These are phyloP conservation scores for Trametes villosa DNA, from an alignment of 768 basidiomycete species.

Conservation along the genomic window DNA sequence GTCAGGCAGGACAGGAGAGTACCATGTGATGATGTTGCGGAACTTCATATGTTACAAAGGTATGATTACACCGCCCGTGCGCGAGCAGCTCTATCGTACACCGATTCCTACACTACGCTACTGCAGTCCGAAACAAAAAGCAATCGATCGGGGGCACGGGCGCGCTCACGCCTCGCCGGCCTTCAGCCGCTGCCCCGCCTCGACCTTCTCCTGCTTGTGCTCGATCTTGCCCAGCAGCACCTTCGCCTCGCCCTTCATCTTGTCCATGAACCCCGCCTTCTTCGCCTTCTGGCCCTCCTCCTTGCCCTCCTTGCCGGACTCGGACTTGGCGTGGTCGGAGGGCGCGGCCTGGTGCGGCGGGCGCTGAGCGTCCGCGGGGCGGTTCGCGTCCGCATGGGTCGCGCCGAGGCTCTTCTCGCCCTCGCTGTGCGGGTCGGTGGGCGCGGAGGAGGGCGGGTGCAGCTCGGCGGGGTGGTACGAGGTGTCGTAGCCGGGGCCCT, in stretches of 20 bases:
- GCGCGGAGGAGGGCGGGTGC: slow-evolving; percentile 19
- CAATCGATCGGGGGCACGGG: neutral
- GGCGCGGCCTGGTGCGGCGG: slow-evolving; percentile 1
- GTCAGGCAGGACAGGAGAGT: no score
- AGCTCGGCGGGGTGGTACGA: slow-evolving; percentile 34
- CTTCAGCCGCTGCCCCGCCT: slow-evolving; percentile 33
- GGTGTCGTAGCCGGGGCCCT: slow-evolving; percentile 33
- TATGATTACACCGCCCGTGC: no score
- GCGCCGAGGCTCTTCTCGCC: slow-evolving; percentile 20
- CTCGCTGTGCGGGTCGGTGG: neutral
- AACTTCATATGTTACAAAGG: no score
- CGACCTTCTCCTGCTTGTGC: slow-evolving; percentile 34
- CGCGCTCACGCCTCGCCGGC: slow-evolving; percentile 22
- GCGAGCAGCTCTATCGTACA: slow-evolving; percentile 2
- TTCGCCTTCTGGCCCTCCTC: slow-evolving; percentile 21
- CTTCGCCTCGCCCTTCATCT: slow-evolving; percentile 39
- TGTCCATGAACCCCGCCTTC: slow-evolving; percentile 36
- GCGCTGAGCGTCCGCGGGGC: slow-evolving; percentile 14
- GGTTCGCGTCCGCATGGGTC: slow-evolving; percentile 22
- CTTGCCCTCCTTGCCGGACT: no score
- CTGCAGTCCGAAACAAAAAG: neutral
- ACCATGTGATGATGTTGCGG: no score
- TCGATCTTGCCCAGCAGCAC: slow-evolving; percentile 35
- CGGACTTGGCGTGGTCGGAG: neutral
- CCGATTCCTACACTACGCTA: no score